These are phyloP conservation scores for Lodderomyces beijingensis DNA, from an alignment of 1,139 yeast genomes.

Conservation along the genomic window DNA sequence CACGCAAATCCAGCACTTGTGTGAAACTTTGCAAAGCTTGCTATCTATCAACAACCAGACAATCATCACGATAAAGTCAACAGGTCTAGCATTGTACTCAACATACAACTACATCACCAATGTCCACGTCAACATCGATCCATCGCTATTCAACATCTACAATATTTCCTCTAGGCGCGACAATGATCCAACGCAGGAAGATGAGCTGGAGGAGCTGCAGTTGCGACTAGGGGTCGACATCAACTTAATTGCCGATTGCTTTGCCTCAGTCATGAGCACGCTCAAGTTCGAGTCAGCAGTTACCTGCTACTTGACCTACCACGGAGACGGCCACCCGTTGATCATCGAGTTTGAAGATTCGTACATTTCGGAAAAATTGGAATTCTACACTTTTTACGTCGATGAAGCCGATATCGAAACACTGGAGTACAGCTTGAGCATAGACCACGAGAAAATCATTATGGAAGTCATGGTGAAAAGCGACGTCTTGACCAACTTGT, in stretches of 20 bases:
- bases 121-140: slow-evolving; percentile 33
- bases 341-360: slow-evolving; percentile 69
- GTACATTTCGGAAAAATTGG: slow-evolving; percentile 64
- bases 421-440: slow-evolving; percentile 15
- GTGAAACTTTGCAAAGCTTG: slow-evolving; percentile 34
- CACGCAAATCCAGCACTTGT: slow-evolving; percentile 33
- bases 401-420: slow-evolving; percentile 23
- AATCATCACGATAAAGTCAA: slow-evolving; percentile 28
- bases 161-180: slow-evolving; percentile 16
- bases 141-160: slow-evolving; percentile 31
- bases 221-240: slow-evolving; percentile 38
- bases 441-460: slow-evolving; percentile 48
- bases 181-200: slow-evolving; percentile 3
- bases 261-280: slow-evolving; percentile 21
- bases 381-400: slow-evolving; percentile 55
- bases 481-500: slow-evolving; percentile 56
- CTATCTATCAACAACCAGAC: slow-evolving; percentile 33
- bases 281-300: slow-evolving; percentile 15
- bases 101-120: slow-evolving; percentile 38
- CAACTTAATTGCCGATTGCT: slow-evolving; percentile 30
- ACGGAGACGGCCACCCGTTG: slow-evolving; percentile 62
- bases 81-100: slow-evolving; percentile 32
- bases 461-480: slow-evolving; percentile 69
- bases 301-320: slow-evolving; percentile 36
- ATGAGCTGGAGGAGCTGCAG: slow-evolving; percentile 12